Conservation (phyloP, 306 rosid genomes). For the Acacia acuminata region DNA sequence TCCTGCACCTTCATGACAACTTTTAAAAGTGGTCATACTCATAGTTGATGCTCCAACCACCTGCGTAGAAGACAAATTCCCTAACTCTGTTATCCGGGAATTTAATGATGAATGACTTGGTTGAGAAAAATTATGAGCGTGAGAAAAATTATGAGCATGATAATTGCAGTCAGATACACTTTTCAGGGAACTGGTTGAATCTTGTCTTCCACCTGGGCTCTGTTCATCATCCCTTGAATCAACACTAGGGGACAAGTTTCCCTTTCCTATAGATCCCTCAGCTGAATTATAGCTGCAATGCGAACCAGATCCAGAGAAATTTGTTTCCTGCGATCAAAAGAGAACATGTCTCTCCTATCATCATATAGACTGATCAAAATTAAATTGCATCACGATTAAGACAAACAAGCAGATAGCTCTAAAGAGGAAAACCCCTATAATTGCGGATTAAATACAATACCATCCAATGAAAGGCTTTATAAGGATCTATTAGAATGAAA, state of each 20-base stretch:
- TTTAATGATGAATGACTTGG: constrained; percentile 30
- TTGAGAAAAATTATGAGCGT: constrained; percentile 25
- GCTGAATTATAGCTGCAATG: constrained; percentile 43
- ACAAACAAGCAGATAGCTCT: constrained; percentile 31
- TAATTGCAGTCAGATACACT: constrained; percentile 37
- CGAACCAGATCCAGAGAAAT: constrained; percentile 48
- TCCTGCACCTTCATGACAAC: constrained; percentile 52
- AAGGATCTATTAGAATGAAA: constrained; percentile 14
- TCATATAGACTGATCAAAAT: constrained; percentile 20
- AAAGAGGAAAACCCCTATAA: constrained; percentile 22
- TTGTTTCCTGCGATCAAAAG: constrained; percentile 42
- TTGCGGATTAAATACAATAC: constrained; percentile 16
- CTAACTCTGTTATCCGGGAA: constrained; percentile 23
- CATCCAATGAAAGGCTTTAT: constrained; percentile 20
- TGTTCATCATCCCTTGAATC: constrained; percentile 29
- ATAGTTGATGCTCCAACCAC: constrained; percentile 32
- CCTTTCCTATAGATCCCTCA: constrained; percentile 44
- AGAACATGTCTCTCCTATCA: constrained; percentile 13
- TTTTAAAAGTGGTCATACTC: constrained; percentile 31
- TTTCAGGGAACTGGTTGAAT: constrained; percentile 43
- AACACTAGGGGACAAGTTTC: constrained; percentile 35
- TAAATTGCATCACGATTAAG: constrained; percentile 26
- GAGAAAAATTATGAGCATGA: constrained; percentile 28
- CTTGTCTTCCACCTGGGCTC: constrained; percentile 35
- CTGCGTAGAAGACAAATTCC: constrained; percentile 22